Base-by-base conservation (phyloP, 176 grass and related monocot species). In the Eragrostis nindensis region DNA sequence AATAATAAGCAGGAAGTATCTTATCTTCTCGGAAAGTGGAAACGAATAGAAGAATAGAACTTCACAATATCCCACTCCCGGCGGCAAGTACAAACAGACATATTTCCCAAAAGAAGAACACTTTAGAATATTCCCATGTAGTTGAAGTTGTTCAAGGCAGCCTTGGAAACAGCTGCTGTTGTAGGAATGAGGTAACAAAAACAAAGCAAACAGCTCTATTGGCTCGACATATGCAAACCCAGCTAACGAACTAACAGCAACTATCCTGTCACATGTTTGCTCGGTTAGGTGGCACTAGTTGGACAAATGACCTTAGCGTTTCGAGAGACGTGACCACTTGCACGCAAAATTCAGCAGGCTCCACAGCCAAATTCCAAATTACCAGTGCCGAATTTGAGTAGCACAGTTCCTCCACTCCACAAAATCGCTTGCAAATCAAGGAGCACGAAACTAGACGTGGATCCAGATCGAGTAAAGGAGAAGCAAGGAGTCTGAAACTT, bases 61-160 rank as follows among this genome's bases (percentile, higher is more conserved):
- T 16, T 38, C 67, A 57, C 80, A 54, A 50, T 68, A 75, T 74
- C 76, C 22, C 70, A 80, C 26, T 83, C 55, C 55, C 21, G n/a
- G n/a, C 75, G 71, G 13, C 62, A 85, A 76, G 87, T 70, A 89
- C 54, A 84, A 55, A 42, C 40, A 76, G 7, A 17, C 3, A 38
- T 27, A 79, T 38, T 30, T 54, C 62, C 42, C 40, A 80, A 76
- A 80, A 44, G 47, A 25, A 74, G 14, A 22, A 48, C 26, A 19
- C 26, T 88, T 52, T 61, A 80, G 44, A 57, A 80, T 67, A 81
- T 89, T 70, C 26, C 22, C 11, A 8, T 38, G 61, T 70, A 38
- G 70, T 60, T 75, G 69, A 46, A 66, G 24, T 65, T 54, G n/a
- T 30, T 53, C 27, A 61, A 52, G 69, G 50, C 68, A 86, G 42